phyloP scores from a whole-genome alignment of 805 yeast species.

The Wickerhamomyces rabaulensis region DNA sequence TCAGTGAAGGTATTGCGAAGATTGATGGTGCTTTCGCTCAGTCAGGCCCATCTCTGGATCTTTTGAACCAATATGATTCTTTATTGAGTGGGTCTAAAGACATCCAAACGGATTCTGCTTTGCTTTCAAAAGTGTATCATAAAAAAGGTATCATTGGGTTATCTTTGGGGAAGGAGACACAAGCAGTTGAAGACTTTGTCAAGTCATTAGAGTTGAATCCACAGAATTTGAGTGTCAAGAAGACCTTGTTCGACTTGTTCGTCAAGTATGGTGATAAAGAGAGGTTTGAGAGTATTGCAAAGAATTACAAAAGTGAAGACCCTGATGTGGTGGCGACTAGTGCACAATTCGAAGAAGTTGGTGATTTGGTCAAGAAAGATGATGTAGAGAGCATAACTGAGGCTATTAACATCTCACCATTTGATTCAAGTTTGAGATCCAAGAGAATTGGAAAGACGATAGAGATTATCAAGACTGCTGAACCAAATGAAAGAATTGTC shows the following conservation, averaged over 20 bases:
- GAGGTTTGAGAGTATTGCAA: conserved; percentile 19
- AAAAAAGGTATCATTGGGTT: conserved; percentile 60
- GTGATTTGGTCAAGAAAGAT: conserved; percentile 19
- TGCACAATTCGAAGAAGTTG: conserved; percentile 14
- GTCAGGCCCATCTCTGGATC: conserved; percentile 18
- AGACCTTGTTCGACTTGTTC: conserved; percentile 42
- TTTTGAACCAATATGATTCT: conserved; percentile 16
- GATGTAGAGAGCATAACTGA: conserved; percentile 29
- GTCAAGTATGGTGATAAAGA: conserved; percentile 48
- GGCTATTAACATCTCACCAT: conserved; percentile 38
- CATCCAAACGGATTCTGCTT: conserved; percentile 6
- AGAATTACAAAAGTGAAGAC: conserved; percentile 7
- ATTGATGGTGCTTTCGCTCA: conserved; percentile 12
- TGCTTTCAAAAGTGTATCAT: conserved; percentile 43
- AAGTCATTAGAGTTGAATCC: conserved; percentile 38
- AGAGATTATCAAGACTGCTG: conserved; percentile 9
- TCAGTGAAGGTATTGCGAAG: conserved; percentile 6
- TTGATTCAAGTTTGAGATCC: conserved; percentile 30
- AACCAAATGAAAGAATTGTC: conserved; percentile 16
- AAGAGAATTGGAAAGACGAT: conserved; percentile 28
- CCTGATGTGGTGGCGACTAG: conserved; percentile 12
- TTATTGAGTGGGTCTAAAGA: conserved; percentile 10
- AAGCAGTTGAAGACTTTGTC: conserved; percentile 50
- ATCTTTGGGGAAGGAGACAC: conserved; percentile 46
- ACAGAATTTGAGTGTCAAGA: conserved; percentile 41